Conservation (phyloP, 768 basidiomycete species). For the Butyriboletus loyo region DNA sequence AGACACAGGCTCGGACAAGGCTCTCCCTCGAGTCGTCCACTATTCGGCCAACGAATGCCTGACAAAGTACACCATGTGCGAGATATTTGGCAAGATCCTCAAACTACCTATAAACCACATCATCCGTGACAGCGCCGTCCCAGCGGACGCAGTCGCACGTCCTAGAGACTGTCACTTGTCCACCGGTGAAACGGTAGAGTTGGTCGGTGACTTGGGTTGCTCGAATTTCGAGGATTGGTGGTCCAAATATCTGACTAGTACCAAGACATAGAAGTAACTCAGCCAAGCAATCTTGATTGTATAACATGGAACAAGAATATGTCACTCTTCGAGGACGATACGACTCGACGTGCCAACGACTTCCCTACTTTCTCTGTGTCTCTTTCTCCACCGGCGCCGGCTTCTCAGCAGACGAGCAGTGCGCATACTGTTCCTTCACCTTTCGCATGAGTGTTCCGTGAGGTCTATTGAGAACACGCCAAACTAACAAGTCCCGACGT, state of each 20-base stretch:
- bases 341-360: background rate
- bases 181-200: constrained; percentile 66
- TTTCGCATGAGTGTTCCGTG: background rate
- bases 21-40: constrained; percentile 61
- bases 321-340: background rate
- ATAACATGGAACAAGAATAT: constrained; percentile 1
- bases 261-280: constrained; percentile 8
- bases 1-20: constrained; percentile 32
- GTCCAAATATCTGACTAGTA: constrained; percentile 44
- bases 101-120: constrained; percentile 72
- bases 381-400: constrained; percentile 9
- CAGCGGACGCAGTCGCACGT: constrained; percentile 65
- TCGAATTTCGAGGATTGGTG: constrained; percentile 87
- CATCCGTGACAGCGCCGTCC: constrained; percentile 65
- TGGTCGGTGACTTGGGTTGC: constrained; percentile 60
- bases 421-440: constrained; percentile 24
- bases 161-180: constrained; percentile 81
- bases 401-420: constrained; percentile 8
- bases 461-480: background rate
- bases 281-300: background rate
- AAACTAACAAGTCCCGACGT: background rate
- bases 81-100: constrained; percentile 71
- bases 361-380: background rate
- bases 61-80: constrained; percentile 93
- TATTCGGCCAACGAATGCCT: constrained; percentile 79